Evolutionary conservation across 2,329 filamentous ascomycete genomes (phyloP).

Genomic region (Cladophialophora carrionii): DNA sequence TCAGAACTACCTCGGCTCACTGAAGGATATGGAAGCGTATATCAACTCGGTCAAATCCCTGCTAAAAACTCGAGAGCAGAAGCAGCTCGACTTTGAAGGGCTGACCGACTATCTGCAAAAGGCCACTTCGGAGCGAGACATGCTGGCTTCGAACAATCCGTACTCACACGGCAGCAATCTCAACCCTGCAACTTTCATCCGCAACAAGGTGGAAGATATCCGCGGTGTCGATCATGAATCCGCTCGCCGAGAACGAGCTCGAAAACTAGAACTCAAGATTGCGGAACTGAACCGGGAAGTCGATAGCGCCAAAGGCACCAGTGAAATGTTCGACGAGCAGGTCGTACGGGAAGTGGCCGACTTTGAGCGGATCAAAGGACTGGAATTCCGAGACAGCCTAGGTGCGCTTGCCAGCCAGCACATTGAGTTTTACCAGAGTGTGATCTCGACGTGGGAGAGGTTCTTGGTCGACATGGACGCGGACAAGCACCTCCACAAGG

Average conservation of each 20-base stretch:
- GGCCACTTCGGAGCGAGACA: conserved; percentile 82
- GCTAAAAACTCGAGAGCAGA: conserved; percentile 91
- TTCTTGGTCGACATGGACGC: conserved; percentile 89
- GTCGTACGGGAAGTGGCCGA: conserved; percentile 90
- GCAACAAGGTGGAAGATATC: conserved; percentile 94
- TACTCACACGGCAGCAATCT: conserved; percentile 58
- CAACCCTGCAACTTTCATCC: conserved; percentile 83
- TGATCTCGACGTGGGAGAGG: conserved; percentile 81
- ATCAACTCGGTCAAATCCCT: conserved; percentile 83
- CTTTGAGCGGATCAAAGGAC: conserved; percentile 94
- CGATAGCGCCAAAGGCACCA: conserved; percentile 81
- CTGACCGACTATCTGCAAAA: conserved; percentile 95
- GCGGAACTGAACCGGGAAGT: conserved; percentile 89
- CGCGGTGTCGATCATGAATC: conserved; percentile 96
- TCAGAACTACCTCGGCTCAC: conserved; percentile 88
- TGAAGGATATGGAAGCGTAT: conserved; percentile 96
- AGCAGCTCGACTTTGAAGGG: conserved; percentile 96
- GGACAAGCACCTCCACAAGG: conserved; percentile 47
- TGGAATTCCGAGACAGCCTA: conserved; percentile 87
- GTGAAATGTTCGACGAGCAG: conserved; percentile 93
- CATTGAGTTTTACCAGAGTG: conserved; percentile 79
- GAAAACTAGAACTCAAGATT: conserved; percentile 89
- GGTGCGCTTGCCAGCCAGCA: conserved; percentile 82
- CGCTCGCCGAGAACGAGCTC: conserved; percentile 78
- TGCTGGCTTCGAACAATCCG: conserved; percentile 68